These are phyloP conservation scores for Calycina marina DNA, from an alignment of 2,329 filamentous ascomycete species.

Conservation along the genomic window DNA sequence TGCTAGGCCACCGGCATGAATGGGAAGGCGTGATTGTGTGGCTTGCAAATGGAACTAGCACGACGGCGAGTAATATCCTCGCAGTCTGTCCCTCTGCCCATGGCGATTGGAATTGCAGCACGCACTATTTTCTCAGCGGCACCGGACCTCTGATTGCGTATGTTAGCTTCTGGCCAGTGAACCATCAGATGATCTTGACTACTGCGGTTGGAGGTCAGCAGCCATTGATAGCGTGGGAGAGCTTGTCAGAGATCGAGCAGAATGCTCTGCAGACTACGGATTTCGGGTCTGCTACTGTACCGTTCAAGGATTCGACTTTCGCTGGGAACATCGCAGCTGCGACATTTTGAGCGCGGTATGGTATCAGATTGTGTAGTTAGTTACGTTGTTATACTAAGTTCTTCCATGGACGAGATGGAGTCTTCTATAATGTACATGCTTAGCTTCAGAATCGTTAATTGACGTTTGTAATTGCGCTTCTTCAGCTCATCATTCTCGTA, in stretches of 20 bases:
- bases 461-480: too few relatives aligned
- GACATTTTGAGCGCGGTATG: not conserved
- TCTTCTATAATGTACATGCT: too few relatives aligned
- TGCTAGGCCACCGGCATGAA: conserved; percentile 36
- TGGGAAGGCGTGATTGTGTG: conserved; percentile 41
- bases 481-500: too few relatives aligned
- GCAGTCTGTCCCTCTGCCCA: conserved; percentile 38
- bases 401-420: too few relatives aligned
- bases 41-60: conserved; percentile 25
- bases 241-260: conserved; percentile 23
- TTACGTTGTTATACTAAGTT: too few relatives aligned
- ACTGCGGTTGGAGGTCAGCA: conserved; percentile 24
- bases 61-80: conserved; percentile 24
- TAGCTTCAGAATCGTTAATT: too few relatives aligned
- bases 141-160: conserved; percentile 33
- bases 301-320: conserved; percentile 24
- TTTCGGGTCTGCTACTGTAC: conserved; percentile 28
- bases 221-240: conserved; percentile 30
- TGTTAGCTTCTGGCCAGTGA: conserved; percentile 30
- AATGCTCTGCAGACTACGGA: conserved; percentile 25
- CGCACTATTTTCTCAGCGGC: conserved; percentile 27
- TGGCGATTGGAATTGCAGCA: conserved; percentile 31
- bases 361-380: too few relatives aligned
- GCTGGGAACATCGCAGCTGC: conserved; percentile 27
- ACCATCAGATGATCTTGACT: conserved; percentile 27